Percentiles rank a stretch among this genome's conserved stretches.
Evolutionary conservation across 352 stramenopile species (phyloP).

Genomic region (Phytophthora podocarpi): DNA sequence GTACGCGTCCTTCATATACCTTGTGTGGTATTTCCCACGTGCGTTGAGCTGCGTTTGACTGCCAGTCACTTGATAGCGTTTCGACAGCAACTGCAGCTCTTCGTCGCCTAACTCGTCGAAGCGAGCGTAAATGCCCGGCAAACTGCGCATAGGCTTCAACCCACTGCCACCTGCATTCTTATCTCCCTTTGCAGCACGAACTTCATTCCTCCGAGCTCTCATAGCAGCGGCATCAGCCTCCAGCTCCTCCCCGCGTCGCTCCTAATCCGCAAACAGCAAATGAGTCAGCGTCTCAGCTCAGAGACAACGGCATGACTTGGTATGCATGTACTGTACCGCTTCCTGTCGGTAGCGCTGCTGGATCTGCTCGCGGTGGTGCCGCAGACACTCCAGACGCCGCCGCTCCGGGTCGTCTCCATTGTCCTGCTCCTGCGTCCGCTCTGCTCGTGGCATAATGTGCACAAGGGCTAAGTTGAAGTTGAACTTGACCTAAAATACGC

Average conservation of each 20-base stretch:
- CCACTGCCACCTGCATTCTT: background rate
- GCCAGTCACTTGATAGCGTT: constrained; percentile 33
- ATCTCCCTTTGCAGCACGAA: constrained; percentile 17
- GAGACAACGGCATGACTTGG: too few species aligned
- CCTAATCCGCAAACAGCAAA: too few species aligned
- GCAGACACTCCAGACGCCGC: constrained; percentile 46
- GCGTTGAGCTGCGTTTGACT: constrained; percentile 46
- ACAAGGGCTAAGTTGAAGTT: constrained; percentile 17
- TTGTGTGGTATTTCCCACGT: constrained; percentile 70
- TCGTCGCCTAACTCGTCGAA: constrained; percentile 50
- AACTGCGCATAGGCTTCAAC: background rate
- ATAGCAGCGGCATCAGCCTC: constrained; percentile 36
- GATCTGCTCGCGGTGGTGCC: constrained; percentile 47
- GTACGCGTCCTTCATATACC: constrained; percentile 71
- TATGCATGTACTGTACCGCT: constrained; percentile 53
- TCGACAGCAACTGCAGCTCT: constrained; percentile 51
- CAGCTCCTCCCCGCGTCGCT: constrained; percentile 40
- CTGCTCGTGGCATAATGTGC: constrained; percentile 21
- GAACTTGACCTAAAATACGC: background rate
- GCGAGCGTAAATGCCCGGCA: constrained; percentile 52
- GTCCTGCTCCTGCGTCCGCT: constrained; percentile 22
- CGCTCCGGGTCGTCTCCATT: constrained; percentile 44
- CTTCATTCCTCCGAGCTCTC: constrained; percentile 29
- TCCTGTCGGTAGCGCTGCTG: constrained; percentile 64
- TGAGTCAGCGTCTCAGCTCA: too few species aligned